These are phyloP conservation scores for Phytophthora cajani DNA, from an alignment of 352 stramenopile genomes.

Conservation along the genomic window DNA sequence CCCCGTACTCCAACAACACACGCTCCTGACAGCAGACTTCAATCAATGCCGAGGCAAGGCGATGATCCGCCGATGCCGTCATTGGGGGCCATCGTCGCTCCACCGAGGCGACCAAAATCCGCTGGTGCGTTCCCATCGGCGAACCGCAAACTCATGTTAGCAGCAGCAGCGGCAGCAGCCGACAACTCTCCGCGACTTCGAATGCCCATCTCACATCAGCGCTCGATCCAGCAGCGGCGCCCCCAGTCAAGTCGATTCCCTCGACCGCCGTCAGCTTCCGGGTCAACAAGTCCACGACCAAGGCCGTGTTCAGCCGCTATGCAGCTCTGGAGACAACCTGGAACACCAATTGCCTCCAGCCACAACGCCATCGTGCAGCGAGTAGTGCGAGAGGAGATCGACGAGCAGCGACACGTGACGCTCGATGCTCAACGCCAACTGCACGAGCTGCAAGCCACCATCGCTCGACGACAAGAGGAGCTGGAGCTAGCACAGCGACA, in stretches of 20 bases:
- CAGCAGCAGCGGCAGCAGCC: neutral
- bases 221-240: slow-evolving; percentile 10
- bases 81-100: slow-evolving; percentile 7
- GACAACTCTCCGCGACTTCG: slow-evolving; percentile 6
- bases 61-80: slow-evolving; percentile 22
- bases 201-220: slow-evolving; percentile 2
- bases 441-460: slow-evolving; percentile 46
- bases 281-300: slow-evolving; percentile 16
- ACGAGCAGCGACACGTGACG: slow-evolving; percentile 56
- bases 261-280: slow-evolving; percentile 8
- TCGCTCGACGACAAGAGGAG: slow-evolving; percentile 44
- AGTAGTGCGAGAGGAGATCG: slow-evolving; percentile 66
- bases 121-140: slow-evolving; percentile 29
- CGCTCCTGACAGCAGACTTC: neutral
- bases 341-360: slow-evolving; percentile 7
- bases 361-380: slow-evolving; percentile 39
- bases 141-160: slow-evolving; percentile 35
- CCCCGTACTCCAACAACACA: neutral
- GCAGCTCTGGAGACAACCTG: slow-evolving; percentile 32
- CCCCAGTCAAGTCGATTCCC: slow-evolving; percentile 24
- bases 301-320: slow-evolving; percentile 20
- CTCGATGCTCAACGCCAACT: slow-evolving; percentile 52
- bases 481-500: slow-evolving; percentile 47
- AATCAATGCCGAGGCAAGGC: slow-evolving; percentile 19
- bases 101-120: slow-evolving; percentile 33